phyloP scores from a whole-genome alignment of 2,329 filamentous ascomycete species.

The Botrytis tulipae region DNA sequence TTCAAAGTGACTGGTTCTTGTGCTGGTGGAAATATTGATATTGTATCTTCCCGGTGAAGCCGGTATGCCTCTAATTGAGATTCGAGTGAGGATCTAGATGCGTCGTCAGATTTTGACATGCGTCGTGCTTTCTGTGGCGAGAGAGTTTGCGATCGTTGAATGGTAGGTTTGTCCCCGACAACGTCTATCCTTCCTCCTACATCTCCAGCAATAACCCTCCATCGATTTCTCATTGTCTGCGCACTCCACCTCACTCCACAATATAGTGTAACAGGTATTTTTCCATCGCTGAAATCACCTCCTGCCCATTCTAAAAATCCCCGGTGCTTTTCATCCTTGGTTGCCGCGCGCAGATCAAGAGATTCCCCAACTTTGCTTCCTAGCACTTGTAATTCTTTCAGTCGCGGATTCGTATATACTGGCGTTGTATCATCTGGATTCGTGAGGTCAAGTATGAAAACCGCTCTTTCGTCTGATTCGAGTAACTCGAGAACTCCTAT shows the following conservation, averaged over 20 bases:
- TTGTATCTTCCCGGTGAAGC: conserved; percentile 13
- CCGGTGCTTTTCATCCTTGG: conserved; percentile 3
- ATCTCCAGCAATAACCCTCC: conserved; percentile 29
- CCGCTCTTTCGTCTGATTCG: conserved; percentile 29
- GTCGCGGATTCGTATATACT: conserved; percentile 27
- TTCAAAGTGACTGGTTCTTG: conserved; percentile 6
- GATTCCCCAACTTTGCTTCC: neutral
- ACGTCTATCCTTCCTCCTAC: conserved; percentile 5
- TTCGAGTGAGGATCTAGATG: neutral
- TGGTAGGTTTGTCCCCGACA: neutral
- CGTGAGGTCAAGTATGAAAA: conserved; percentile 30
- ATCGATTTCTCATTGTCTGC: conserved; percentile 28
- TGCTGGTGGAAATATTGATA: conserved; percentile 9
- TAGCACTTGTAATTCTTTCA: conserved; percentile 15
- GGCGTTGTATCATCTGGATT: conserved; percentile 21
- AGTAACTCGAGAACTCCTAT: conserved; percentile 30
- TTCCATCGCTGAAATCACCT: neutral
- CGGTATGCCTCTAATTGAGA: conserved; percentile 12
- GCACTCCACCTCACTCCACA: conserved; percentile 29
- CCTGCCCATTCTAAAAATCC: conserved; percentile 11
- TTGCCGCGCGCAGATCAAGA: neutral
- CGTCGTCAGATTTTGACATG: conserved; percentile 6
- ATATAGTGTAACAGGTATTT: conserved; percentile 11
- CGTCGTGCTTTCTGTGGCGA: conserved; percentile 12
- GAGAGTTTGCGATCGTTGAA: conserved; percentile 21